Evolutionary conservation across 768 basidiomycete species (phyloP).

Genomic region (Solioccasus polychromus): DNA sequence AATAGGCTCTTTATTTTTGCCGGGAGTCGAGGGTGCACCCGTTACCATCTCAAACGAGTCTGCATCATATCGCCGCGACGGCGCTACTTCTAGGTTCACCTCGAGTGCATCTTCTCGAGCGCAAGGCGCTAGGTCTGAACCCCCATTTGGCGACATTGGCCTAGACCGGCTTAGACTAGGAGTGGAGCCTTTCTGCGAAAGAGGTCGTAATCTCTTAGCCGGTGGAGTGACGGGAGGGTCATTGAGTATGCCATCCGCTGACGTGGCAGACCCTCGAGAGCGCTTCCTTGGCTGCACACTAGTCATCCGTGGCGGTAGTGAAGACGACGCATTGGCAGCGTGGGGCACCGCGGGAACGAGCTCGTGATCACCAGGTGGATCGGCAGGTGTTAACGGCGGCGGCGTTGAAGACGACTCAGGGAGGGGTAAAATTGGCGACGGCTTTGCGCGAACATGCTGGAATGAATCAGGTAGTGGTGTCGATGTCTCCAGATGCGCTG

Average conservation of each 20-base stretch:
- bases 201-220: conserved; percentile 20
- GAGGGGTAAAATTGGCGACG: conserved; percentile 37
- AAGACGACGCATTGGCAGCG: conserved; percentile 10
- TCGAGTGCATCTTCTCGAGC: conserved; percentile 3
- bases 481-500: conserved; percentile 49
- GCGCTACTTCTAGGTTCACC: background rate
- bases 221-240: conserved; percentile 21
- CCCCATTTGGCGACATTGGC: conserved; percentile 10
- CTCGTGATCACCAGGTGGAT: conserved; percentile 18
- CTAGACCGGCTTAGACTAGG: background rate
- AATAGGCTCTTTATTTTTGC: conserved; percentile 1
- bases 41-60: background rate
- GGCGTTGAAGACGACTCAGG: conserved; percentile 25
- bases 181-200: conserved; percentile 2
- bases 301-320: conserved; percentile 15
- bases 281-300: conserved; percentile 26
- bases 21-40: conserved; percentile 1
- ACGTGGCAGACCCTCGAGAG: conserved; percentile 24
- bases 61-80: background rate
- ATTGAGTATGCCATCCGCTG: conserved; percentile 23
- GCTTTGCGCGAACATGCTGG: conserved; percentile 37
- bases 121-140: conserved; percentile 1
- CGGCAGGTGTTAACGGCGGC: conserved; percentile 20
- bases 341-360: conserved; percentile 4
- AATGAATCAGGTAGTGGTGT: conserved; percentile 39